Base-by-base conservation (phyloP, 2,329 filamentous ascomycete species). In the Pleoardoris graminearum region DNA sequence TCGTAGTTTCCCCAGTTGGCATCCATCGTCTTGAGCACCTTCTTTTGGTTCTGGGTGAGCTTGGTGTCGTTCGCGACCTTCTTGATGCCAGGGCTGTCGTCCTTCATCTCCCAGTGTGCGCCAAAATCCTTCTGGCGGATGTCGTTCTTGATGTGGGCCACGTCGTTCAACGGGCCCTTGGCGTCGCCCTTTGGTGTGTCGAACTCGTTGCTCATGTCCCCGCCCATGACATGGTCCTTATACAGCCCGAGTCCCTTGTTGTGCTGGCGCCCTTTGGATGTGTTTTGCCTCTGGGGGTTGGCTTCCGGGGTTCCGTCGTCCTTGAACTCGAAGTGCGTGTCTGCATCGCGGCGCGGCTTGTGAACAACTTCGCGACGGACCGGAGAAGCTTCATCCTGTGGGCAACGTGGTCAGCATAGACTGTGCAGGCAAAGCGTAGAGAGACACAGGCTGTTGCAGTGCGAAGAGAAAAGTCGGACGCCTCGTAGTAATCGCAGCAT, bases 301-400 rank as follows among this genome's bases (percentile, higher is more conserved):
- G 77, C 80, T 14, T 79, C 76, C 44, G 83, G 82, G 29, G 82
- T 82, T 43, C 84, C 85, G 50, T 92, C 86, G 68, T 97, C 92
- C 48, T 84, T 79, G 65, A 97, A 83, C 55, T 94, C 86, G 68
- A 96, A 97, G 73, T 97, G 91, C 1, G 85, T 77, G 68, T 92
- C 86, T 16, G 88, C 87, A 64, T 95, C 90, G 36, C 86, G 89
- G 54, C 93, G 89, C 32, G 88, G 81, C 69, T 88, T 88, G 63
- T 81, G 77, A 32, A 84, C 79, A 29, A 82, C 79, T 12, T 84
- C 80, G 49, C 81, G 78, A 59, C 82, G 82, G 37, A 79, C 79
- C 7, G 86, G 83, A 7, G 84, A 85, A 32, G 83, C 72, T 38
- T 83, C 76, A 55, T 85, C 77, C 69, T 84, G 78, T 32, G 37